phyloP scores from a whole-genome alignment of 2,329 filamentous ascomycete genomes.

The Phoma sp. region DNA sequence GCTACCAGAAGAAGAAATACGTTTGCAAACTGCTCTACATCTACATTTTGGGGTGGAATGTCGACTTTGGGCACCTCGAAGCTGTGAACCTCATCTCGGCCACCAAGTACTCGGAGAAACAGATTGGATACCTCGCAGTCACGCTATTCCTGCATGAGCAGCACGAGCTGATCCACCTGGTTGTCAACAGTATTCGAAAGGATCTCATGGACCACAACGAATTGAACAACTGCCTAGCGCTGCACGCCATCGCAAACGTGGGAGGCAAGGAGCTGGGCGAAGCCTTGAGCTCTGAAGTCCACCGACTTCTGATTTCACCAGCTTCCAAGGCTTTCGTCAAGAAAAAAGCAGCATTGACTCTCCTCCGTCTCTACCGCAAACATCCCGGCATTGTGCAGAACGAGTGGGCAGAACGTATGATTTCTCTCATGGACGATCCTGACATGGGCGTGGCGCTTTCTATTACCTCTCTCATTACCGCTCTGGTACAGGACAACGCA shows the following conservation, averaged over 20 bases:
- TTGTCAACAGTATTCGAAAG: constrained; percentile 98
- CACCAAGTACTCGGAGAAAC: constrained; percentile 97
- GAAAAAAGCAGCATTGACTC: constrained; percentile 95
- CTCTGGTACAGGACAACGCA: constrained; percentile 89
- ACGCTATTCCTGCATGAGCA: constrained; percentile 97
- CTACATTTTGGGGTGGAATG: constrained; percentile 98
- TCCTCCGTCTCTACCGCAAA: constrained; percentile 93
- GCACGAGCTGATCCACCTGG: constrained; percentile 92
- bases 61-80: constrained; percentile 98
- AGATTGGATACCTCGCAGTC: constrained; percentile 97
- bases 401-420: constrained; percentile 97
- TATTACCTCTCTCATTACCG: constrained; percentile 93
- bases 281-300: constrained; percentile 87
- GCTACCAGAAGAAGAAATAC: constrained; percentile 99
- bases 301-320: constrained; percentile 92
- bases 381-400: constrained; percentile 91
- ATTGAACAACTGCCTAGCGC: constrained; percentile 92
- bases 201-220: constrained; percentile 95
- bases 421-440: constrained; percentile 96
- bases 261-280: constrained; percentile 97
- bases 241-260: constrained; percentile 98
- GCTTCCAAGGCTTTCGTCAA: constrained; percentile 97
- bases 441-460: constrained; percentile 95
- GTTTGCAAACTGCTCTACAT: constrained; percentile 99
- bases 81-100: constrained; percentile 97